These are phyloP conservation scores for Ilyonectria sp. DNA, from an alignment of 2,329 filamentous ascomycete species.

Conservation along the genomic window DNA sequence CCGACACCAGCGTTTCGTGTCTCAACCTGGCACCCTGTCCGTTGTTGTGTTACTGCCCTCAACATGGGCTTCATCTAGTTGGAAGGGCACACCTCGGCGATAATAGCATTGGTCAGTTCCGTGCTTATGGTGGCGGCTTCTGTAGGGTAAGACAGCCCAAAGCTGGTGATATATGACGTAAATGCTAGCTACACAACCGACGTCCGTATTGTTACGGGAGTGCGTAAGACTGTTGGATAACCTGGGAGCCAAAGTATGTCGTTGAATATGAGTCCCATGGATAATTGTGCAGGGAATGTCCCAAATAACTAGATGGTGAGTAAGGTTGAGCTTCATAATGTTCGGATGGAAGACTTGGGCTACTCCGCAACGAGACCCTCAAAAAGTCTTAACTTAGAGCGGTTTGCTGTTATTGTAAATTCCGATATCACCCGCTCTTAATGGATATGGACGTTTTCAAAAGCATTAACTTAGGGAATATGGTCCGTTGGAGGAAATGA, in stretches of 20 bases:
- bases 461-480: too few species aligned
- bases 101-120: too few species aligned
- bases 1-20: neutral
- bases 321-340: too few species aligned
- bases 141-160: too few species aligned
- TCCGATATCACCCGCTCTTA: neutral
- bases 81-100: too few species aligned
- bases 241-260: too few species aligned
- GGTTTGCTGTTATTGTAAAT: neutral
- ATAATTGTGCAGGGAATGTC: too few species aligned
- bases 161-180: neutral
- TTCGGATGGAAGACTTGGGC: neutral
- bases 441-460: neutral
- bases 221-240: neutral
- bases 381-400: neutral
- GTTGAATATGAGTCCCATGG: too few species aligned
- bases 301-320: too few species aligned
- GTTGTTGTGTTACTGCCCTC: neutral
- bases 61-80: neutral
- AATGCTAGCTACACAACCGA: neutral
- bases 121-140: too few species aligned
- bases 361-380: neutral
- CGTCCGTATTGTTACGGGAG: neutral
- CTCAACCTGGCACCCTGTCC: neutral
- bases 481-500: too few species aligned